Base-by-base conservation (phyloP, 208 protist species). In the Tritrichomonas foetus region DNA sequence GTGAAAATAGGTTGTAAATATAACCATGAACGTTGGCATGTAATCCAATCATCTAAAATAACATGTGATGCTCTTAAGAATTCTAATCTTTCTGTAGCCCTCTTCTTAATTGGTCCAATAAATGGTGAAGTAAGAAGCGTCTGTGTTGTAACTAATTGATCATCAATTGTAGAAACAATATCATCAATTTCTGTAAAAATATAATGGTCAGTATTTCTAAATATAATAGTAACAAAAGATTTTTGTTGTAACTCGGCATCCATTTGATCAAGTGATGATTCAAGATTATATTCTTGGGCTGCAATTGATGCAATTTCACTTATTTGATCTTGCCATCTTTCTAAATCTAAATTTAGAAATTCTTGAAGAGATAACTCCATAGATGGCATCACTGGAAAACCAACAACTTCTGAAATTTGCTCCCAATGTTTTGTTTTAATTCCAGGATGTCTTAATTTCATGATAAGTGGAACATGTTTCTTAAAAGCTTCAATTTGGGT, bases 211-310 rank as follows among this genome's bases (percentile, higher is more conserved):
- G 82, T 57, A 47, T 57, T 47, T 66, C 55, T 61, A 39, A 69
- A 93, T 47, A 66, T 27, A 44, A 47, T 50, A 39, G 55, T 69
- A 41, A 69, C 49, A 44, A 93, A 66, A 16, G 33, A 33, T 49
- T 30, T 93, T 66, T 44, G 33, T 69, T 30, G n/a, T 3, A 57
- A 50, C 41, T 93, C 82, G 14, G 82, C 55, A 47, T 57, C 82
- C 82, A 93, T 93, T 93, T 57, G 33, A 66, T 93, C 82, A 20
- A 93, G 36, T 57, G 82, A 44, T 33, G 47, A 25, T 66, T 93
- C 82, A 16, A 93, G n/a, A 16, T 66, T 66, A 50, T 93, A 93
- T 93, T 93, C 82, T 66, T 93, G 82, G 20, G 55, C 55, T 57
- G 82, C 47, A 39, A 93, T 50, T 66, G 22, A 33, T 66, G 82